Evolutionary conservation across 352 stramenopile species (phyloP), one percentile per base, ranked within the genome.

Genomic region (Globisporangium nagaii): DNA sequence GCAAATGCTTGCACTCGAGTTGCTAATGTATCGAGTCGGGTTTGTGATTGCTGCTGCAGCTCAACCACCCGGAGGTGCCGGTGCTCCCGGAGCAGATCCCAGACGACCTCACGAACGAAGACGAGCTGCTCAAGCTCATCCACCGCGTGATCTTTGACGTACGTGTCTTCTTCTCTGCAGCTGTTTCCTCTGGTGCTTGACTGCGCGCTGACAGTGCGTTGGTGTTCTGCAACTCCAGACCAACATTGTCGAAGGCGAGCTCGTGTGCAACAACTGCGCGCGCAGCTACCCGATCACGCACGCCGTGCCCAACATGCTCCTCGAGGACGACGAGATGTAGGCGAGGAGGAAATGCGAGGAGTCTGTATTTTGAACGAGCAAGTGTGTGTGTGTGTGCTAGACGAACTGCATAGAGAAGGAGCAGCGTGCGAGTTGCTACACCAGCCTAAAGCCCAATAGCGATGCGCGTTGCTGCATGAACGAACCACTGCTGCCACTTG

Each of bases 251-350:
- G 80, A 93, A 56, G 83, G 83, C 40, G 83, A 93, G 37, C 67
- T 93, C 15, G 47, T 93, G 25, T 93, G 83, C 72, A 90, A 87
- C 66, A 90, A 93, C 66, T 93, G 83, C 62, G 75, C 72, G 51
- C 79, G 83, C 43, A 79, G 71, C 62, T 93, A 93, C 66, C 64
- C 78, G 17, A 72, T 93, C 57, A 77, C 70, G 39, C 86, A 91
- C 50, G 83, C 80, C 19, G 78, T 93, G 59, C 83, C 83, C 52
- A 93, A 93, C 63, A 89, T 93, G 81, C 68, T 91, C 45, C 66
- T 93, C 9, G 79, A 93, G 60, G 83, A 93, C 58, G 83, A 93
- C 60, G 83, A 93, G 71, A 73, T 93, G 53, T 93, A 79, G 51
- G 24, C 25, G 7, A n/a, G n/a, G n/a, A n/a, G n/a, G n/a, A n/a